A percentile compares a stretch with the other conserved stretches of the same genome.
Conservation (phyloP, 2,329 filamentous ascomycete species). For the Neonectria sp. region DNA sequence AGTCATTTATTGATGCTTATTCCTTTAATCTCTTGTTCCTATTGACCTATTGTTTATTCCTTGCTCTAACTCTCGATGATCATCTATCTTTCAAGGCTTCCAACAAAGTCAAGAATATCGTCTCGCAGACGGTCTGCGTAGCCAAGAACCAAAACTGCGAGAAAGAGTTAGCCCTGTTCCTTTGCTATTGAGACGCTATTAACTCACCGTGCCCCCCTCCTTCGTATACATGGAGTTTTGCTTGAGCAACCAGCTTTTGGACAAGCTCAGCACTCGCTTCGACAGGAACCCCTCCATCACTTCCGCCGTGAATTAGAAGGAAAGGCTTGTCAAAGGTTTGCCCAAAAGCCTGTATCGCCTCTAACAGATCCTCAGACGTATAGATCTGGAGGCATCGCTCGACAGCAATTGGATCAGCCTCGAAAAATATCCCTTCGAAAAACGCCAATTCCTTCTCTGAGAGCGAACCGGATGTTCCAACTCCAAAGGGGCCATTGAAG, state of each 20-base stretch:
- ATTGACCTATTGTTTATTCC: too few relatives aligned
- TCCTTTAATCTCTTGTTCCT: too few relatives aligned
- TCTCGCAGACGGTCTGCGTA: neutral
- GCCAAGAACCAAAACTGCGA: neutral
- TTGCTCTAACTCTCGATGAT: too few relatives aligned
- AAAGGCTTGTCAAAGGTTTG: neutral
- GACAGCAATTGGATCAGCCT: neutral
- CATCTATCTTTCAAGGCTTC: too few relatives aligned
- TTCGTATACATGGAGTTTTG: neutral
- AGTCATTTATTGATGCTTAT: too few relatives aligned
- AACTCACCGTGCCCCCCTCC: neutral
- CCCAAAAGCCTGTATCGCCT: neutral
- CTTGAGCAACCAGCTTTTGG: neutral
- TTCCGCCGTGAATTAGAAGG: neutral
- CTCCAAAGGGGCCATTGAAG: neutral
- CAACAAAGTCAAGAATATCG: neutral
- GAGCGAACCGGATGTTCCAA: neutral
- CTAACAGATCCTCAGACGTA: neutral
- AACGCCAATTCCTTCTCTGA: neutral
- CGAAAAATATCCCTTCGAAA: neutral
- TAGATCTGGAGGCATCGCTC: neutral
- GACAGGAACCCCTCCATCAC: neutral
- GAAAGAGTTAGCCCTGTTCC: neutral
- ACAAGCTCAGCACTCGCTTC: neutral
- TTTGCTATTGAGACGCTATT: neutral